Base-by-base conservation (phyloP, 2,329 filamentous ascomycete genomes). In the Kalmusia sp. region DNA sequence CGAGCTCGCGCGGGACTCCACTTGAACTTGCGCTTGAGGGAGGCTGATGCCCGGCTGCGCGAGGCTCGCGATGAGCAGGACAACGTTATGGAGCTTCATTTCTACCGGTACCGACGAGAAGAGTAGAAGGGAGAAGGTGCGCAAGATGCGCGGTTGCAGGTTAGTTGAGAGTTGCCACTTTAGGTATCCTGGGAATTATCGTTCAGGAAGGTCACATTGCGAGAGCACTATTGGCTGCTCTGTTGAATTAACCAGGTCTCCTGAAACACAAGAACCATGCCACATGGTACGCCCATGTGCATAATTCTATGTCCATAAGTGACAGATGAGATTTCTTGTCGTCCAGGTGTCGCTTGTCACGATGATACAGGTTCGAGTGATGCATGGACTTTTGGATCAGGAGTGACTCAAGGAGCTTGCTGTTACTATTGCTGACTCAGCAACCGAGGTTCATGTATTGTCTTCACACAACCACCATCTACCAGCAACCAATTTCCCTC, bases 1-100 rank as follows among this genome's bases (percentile, higher is more conserved):
- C 11, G 58, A 51, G 6, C 41, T 47, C 6, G 59, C 58, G 19
- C 61, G 48, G 4, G 45, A 15, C 2, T 25, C n/a, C 7, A 43
- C 15, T 12, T 30, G 5, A 14, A 14, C 38, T 11, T n/a, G 30
- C 22, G 19, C 27, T 45, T 38, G 49, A 11, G 49, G 39, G 22
- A 51, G 40, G 21, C 15, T 17, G 21, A 25, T 9, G 7, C 17
- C 40, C 3, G 24, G 24, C 14, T 45, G 39, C 17, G 15, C 31
- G 24, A 51, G 39, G 40, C 31, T 45, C 12, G 25, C 22, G 14
- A 44, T 17, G 33, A 37, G 22, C 22, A 31, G 11, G 14, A 37
- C 15, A 7, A 17, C 31, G 31, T 28, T 35, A 11, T 11, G 15
- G 31, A 44, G 15, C 15, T 22, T 38, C 49, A 45, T 51, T 12